Evolutionary conservation across 2,329 filamentous ascomycete species (phyloP).

Genomic region (Sarocladium oryzae): DNA sequence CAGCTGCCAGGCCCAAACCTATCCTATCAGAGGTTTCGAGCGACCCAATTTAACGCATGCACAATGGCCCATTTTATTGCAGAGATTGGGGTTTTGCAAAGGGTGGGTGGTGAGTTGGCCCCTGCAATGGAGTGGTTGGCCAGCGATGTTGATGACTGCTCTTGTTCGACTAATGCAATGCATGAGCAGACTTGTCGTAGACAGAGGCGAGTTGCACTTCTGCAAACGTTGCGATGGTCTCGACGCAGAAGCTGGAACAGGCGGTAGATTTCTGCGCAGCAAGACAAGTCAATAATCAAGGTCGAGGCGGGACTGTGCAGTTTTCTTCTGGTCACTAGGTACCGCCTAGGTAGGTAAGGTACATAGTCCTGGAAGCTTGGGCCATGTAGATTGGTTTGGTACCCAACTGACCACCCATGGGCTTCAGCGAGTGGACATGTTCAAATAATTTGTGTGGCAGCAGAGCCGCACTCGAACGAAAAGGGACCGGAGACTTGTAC

Average conservation of each 20-base stretch:
- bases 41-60: constrained; percentile 5
- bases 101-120: constrained; percentile 4
- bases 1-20: neutral
- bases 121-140: neutral
- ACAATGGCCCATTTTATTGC: neutral
- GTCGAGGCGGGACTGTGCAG: too few species aligned
- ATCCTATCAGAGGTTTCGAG: neutral
- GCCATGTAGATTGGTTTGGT: neutral
- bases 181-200: too few species aligned
- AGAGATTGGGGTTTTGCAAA: neutral
- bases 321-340: too few species aligned
- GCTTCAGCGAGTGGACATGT: neutral
- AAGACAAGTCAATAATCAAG: too few species aligned
- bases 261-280: too few species aligned
- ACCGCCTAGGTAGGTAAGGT: too few species aligned
- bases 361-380: too few species aligned
- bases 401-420: neutral
- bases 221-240: too few species aligned
- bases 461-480: constrained; percentile 1
- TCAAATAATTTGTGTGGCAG: neutral
- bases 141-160: neutral
- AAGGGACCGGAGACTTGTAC: neutral
- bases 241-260: too few species aligned
- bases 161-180: neutral
- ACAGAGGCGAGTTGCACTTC: too few species aligned